Evolutionary conservation across 176 grass and related monocot genomes (phyloP).

Genomic region (Aegilops sharonensis): DNA sequence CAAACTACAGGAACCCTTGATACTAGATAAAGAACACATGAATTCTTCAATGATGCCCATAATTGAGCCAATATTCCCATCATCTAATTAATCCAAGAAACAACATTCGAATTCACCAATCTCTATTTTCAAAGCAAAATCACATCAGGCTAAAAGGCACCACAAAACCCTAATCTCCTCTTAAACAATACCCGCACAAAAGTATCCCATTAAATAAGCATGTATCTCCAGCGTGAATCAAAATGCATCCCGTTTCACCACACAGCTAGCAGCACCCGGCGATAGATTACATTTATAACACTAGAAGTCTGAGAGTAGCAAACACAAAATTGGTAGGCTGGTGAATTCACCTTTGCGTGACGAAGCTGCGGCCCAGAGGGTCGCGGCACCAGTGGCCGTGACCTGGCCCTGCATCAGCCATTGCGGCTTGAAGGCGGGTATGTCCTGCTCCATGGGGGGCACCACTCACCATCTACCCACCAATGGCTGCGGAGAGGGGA

Average conservation of each 20-base stretch:
- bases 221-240: neutral
- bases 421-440: conserved; percentile 51
- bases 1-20: neutral
- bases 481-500: conserved; percentile 25
- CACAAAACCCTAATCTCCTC: neutral
- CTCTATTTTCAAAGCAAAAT: conserved; percentile 16
- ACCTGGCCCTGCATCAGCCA: conserved; percentile 45
- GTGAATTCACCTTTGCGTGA: conserved; percentile 43
- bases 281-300: conserved; percentile 17
- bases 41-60: neutral
- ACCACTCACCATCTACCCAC: conserved; percentile 64
- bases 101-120: neutral
- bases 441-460: conserved; percentile 57
- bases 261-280: conserved; percentile 10
- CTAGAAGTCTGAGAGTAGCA: neutral
- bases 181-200: neutral
- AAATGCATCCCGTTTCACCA: neutral
- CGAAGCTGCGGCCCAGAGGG: conserved; percentile 35
- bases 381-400: conserved; percentile 23
- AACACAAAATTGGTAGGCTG: neutral
- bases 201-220: neutral
- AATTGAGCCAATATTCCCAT: conserved; percentile 12
- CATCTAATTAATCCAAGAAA: conserved; percentile 18
- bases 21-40: neutral
- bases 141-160: neutral